Percentiles rank a stretch among this genome's conserved stretches.
Conservation (phyloP, 1,284 basidiomycete species). For the Malassezia sp. region DNA sequence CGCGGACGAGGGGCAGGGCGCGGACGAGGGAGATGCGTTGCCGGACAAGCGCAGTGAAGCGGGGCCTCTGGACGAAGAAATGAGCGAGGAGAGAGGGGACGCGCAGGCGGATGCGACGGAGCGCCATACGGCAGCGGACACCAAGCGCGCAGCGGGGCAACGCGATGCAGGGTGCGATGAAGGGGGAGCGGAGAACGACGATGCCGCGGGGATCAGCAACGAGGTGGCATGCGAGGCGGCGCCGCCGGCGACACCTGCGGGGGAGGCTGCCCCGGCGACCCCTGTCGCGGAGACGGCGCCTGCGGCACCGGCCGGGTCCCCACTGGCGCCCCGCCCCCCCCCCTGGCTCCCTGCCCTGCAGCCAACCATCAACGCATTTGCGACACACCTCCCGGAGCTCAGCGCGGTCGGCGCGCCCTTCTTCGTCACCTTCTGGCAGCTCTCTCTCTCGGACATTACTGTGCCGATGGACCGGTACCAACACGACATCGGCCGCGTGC, state of each 20-base stretch:
- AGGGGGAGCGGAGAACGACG: too few species aligned
- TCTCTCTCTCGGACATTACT: constrained; percentile 34
- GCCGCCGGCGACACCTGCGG: not conserved
- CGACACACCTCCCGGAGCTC: constrained; percentile 23
- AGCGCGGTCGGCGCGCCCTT: constrained; percentile 30
- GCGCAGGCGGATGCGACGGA: too few species aligned
- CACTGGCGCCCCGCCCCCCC: not conserved
- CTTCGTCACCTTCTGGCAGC: constrained; percentile 46
- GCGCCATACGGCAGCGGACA: too few species aligned
- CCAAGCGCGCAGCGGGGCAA: too few species aligned
- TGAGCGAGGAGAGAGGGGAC: too few species aligned
- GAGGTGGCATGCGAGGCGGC: too few species aligned
- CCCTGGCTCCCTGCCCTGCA: constrained; percentile 35
- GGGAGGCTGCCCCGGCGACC: not conserved
- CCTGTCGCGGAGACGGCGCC: not conserved
- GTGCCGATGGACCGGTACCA: constrained; percentile 45
- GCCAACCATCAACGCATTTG: constrained; percentile 25
- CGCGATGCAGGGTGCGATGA: too few species aligned
- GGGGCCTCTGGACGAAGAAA: constrained; percentile 1
- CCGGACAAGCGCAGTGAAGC: not conserved
- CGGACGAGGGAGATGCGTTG: not conserved
- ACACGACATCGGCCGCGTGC: constrained; percentile 33
- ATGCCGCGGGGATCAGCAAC: too few species aligned
- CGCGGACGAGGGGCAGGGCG: constrained; percentile 20
- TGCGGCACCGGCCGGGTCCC: not conserved